Base-by-base conservation (phyloP, 2,329 filamentous ascomycete genomes). In the Colletotrichum sp. region DNA sequence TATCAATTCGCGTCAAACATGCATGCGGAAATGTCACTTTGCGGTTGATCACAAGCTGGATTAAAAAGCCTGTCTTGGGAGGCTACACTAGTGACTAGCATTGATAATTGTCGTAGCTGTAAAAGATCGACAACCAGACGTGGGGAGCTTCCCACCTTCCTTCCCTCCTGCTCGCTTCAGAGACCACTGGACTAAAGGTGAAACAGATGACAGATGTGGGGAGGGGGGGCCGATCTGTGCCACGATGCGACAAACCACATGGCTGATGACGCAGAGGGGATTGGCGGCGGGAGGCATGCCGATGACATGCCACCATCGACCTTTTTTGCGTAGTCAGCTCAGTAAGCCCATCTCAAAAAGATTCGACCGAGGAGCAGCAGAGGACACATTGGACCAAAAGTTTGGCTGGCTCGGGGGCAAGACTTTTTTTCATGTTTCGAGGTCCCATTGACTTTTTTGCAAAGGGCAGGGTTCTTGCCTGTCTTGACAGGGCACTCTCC, bases 191-290 rank as follows among this genome's bases (percentile, higher is more conserved):
- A 43, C 55, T 47, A n/a, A 34, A 63, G 31, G 47, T 73, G 72
- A 73, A 73, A 73, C 72, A 73, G 43, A 67, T 73, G 71, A 73
- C 68, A 73, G 62, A 66, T 67, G 63, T 74, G 72, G 68, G 57
- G 63, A 67, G 34, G 68, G 29, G 34, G 62, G 29, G 58, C 29
- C 38, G 67, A 70, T 73, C 71, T 66, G 71, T 70, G 67, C 61
- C 67, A 69, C 66, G 33, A 69, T 29, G 18, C 29, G 34, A n/a
- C 18, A 47, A 63, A 57, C 43, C 43, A 66, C 70, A 70, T 74
- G 72, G 72, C 72, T 66, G 62, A 74, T 74, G 68, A 72, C 72
- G 72, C 62, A 73, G 57, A 66, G 36, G 36, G 47, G 57, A 31
- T 57, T 63, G 65, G 34, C 36, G 29, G 61, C 31, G 34, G n/a